These are phyloP conservation scores for Colletotrichum incanum DNA, from an alignment of 2,329 filamentous ascomycete genomes.

Conservation along the genomic window DNA sequence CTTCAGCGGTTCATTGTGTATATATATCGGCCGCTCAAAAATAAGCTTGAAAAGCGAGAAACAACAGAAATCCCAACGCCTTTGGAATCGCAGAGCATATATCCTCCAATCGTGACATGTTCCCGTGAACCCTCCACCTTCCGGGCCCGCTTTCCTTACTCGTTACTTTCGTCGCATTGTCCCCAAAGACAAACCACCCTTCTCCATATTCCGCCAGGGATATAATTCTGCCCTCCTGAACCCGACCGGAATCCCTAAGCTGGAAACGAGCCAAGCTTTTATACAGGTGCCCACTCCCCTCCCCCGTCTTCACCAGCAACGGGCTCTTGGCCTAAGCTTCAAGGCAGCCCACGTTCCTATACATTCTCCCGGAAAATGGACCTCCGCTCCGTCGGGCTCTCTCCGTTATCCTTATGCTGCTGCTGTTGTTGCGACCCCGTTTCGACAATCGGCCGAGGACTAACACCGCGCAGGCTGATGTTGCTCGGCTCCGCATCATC, in stretches of 20 bases:
- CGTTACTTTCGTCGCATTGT: conserved; percentile 22
- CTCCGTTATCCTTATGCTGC: conserved; percentile 57
- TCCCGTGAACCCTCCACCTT: conserved; percentile 14
- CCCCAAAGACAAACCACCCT: background rate
- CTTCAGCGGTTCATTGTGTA: conserved; percentile 19
- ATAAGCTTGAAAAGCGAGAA: conserved; percentile 6
- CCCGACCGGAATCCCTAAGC: background rate
- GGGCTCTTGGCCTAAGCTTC: conserved; percentile 1
- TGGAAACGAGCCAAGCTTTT: background rate
- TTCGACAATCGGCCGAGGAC: conserved; percentile 78
- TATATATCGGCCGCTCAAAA: conserved; percentile 22
- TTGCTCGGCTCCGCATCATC: conserved; percentile 76
- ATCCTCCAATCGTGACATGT: conserved; percentile 36
- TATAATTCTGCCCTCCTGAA: background rate
- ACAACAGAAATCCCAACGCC: conserved; percentile 29
- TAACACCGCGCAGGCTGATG: conserved; percentile 78
- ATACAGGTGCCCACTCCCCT: too few relatives aligned
- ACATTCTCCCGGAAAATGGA: conserved; percentile 81
- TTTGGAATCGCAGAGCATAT: conserved; percentile 28
- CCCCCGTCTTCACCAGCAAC: background rate
- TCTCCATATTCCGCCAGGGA: too few relatives aligned
- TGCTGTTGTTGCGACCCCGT: conserved; percentile 51
- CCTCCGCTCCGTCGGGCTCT: conserved; percentile 77
- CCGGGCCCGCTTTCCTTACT: conserved; percentile 38
- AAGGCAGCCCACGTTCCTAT: conserved; percentile 52